Evolutionary conservation across 1,284 basidiomycete species (phyloP).

Genomic region (Boletus smithii): DNA sequence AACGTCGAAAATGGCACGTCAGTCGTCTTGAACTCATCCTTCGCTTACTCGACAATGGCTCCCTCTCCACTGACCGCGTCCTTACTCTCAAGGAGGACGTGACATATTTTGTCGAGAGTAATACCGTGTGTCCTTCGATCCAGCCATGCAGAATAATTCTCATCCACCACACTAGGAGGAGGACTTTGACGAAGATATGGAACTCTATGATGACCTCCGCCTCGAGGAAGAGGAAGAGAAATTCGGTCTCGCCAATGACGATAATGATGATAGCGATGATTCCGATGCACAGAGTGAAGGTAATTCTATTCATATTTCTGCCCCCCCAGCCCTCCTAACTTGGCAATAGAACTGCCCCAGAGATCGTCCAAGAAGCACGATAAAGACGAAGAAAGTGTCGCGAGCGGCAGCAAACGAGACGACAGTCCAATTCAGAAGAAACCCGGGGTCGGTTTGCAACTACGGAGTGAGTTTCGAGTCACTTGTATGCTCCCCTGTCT

Average conservation of each 20-base stretch:
- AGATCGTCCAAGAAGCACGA: constrained; percentile 74
- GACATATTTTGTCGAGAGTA: constrained; percentile 94
- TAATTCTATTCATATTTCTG: constrained; percentile 21
- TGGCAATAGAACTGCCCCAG: constrained; percentile 53
- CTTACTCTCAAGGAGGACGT: constrained; percentile 91
- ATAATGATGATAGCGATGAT: constrained; percentile 68
- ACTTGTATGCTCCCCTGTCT: neutral
- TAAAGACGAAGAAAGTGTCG: constrained; percentile 71
- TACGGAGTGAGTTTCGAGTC: constrained; percentile 55
- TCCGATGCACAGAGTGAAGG: constrained; percentile 76
- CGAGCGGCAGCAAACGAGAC: constrained; percentile 63
- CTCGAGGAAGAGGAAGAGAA: constrained; percentile 97
- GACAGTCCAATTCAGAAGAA: constrained; percentile 80
- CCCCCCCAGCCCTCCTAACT: neutral
- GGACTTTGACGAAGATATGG: constrained; percentile 96
- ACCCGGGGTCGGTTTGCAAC: constrained; percentile 52
- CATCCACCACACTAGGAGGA: constrained; percentile 67
- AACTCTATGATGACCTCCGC: constrained; percentile 97
- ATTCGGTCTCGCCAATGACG: constrained; percentile 73
- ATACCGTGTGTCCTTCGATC: constrained; percentile 65
- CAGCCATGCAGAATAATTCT: constrained; percentile 17
- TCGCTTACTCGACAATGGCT: constrained; percentile 92
- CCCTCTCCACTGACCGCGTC: constrained; percentile 81
- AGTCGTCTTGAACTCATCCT: constrained; percentile 90
- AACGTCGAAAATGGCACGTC: constrained; percentile 95